phyloP scores from a whole-genome alignment of 73 alveolate genomes.

The Tetrahymena malaccensis region DNA sequence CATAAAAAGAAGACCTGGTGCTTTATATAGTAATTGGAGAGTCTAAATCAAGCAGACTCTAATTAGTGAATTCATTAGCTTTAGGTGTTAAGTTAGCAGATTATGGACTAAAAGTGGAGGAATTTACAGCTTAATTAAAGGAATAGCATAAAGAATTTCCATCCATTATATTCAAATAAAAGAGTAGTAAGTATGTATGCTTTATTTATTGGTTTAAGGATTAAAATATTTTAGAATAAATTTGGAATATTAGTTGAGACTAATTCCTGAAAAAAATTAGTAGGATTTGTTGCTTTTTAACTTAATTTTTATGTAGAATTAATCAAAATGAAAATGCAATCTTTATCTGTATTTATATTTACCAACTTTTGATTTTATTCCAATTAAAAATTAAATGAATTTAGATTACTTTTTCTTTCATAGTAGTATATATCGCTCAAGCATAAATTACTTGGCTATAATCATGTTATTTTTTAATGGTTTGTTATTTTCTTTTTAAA shows the following conservation, averaged over 20 bases:
- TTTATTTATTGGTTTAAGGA: too few relatives aligned
- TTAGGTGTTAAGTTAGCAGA: not conserved
- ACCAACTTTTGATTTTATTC: not conserved
- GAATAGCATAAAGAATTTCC: not conserved
- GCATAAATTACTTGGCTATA: too few relatives aligned
- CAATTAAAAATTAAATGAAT: not conserved
- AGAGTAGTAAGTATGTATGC: too few relatives aligned
- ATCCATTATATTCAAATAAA: not conserved
- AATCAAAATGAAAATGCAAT: not conserved
- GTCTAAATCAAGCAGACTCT: not conserved
- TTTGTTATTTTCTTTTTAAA: too few relatives aligned
- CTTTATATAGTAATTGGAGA: not conserved
- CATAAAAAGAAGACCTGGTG: not conserved
- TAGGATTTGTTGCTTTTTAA: too few relatives aligned
- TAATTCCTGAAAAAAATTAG: not conserved
- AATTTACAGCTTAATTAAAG: not conserved
- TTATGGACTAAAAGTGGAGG: not conserved
- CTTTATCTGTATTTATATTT: not conserved
- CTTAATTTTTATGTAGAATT: not conserved
- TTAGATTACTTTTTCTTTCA: too few relatives aligned
- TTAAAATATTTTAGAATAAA: too few relatives aligned
- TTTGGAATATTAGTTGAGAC: not conserved
- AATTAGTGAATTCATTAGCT: not conserved
- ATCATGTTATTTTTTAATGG: too few relatives aligned
- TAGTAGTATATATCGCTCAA: too few relatives aligned